A percentile compares a stretch with the other conserved stretches of the same genome.
Evolutionary conservation across 345 rosid species (phyloP).

Genomic region (Gynandropsis gynandra): DNA sequence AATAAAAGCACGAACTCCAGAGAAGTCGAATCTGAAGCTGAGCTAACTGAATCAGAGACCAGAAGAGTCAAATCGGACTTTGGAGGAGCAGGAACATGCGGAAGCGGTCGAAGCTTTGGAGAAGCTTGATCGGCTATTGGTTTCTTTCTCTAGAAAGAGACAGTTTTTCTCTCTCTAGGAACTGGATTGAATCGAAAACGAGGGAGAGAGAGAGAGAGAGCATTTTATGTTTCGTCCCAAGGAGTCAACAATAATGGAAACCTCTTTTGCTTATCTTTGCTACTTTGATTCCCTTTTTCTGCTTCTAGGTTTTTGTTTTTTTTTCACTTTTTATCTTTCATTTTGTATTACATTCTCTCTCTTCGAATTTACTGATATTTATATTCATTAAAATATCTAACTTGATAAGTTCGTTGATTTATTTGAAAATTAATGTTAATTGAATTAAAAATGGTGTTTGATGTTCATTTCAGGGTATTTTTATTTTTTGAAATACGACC

Average conservation of each 20-base stretch:
- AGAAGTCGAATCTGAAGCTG: conserved; percentile 23
- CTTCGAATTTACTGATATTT: no score
- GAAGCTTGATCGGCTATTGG: no score
- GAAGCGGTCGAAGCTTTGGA: conserved; percentile 8
- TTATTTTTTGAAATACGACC: no score
- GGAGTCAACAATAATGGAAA: conserved; percentile 25
- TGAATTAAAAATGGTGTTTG: no score
- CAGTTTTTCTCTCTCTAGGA: not conserved
- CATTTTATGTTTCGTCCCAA: not conserved
- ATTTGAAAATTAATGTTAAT: no score
- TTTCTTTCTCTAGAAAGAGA: not conserved
- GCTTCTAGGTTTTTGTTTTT: conserved; percentile 21
- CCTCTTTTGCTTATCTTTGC: conserved; percentile 25
- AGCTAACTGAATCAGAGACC: conserved; percentile 8
- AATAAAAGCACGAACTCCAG: not conserved
- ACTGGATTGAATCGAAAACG: conserved; percentile 1
- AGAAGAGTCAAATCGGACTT: not conserved
- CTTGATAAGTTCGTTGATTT: no score
- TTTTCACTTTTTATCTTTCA: no score
- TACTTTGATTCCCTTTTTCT: conserved; percentile 17
- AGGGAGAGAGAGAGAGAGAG: conserved; percentile 1
- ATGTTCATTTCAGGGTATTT: no score
- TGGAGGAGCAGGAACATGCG: conserved; percentile 13
- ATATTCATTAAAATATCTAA: no score
- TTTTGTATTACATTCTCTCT: no score